These are phyloP conservation scores for Taphrina pruni DNA, from an alignment of 1,139 yeast genomes.

Conservation along the genomic window DNA sequence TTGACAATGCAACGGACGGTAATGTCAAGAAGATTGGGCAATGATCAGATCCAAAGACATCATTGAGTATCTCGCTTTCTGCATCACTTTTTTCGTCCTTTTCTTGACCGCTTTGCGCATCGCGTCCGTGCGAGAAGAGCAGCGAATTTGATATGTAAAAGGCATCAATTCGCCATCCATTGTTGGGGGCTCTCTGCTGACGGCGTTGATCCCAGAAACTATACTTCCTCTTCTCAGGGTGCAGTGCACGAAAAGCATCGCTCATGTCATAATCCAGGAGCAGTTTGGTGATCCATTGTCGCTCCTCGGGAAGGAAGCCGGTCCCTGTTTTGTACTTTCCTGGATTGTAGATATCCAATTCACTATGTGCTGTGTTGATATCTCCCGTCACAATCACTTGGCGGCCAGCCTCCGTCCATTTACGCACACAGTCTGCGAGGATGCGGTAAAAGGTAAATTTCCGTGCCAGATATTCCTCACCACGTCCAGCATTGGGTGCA, in stretches of 20 bases:
- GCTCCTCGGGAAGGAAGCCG: conserved; percentile 36
- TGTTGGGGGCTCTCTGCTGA: conserved; percentile 23
- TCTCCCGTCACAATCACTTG: conserved; percentile 37
- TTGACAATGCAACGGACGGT: conserved; percentile 10
- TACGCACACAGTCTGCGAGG: conserved; percentile 30
- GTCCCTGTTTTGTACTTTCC: conserved; percentile 30
- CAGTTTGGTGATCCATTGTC: conserved; percentile 35
- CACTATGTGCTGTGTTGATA: conserved; percentile 39
- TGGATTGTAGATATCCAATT: conserved; percentile 39
- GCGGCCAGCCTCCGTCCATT: conserved; percentile 38
- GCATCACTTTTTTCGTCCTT: not conserved
- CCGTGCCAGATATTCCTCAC: conserved; percentile 31
- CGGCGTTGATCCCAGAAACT: conserved; percentile 41
- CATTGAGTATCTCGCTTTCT: conserved; percentile 31
- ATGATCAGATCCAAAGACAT: conserved; percentile 39
- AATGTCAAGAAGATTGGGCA: conserved; percentile 30
- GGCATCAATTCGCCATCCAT: conserved; percentile 41
- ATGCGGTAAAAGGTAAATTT: conserved; percentile 31
- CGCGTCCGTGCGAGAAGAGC: conserved; percentile 2
- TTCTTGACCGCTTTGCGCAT: not conserved
- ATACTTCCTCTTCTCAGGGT: conserved; percentile 33
- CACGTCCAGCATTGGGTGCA: conserved; percentile 40
- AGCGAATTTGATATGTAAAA: conserved; percentile 29
- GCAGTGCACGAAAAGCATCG: conserved; percentile 34
- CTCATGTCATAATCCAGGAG: conserved; percentile 20